Evolutionary conservation across 2,329 filamentous ascomycete genomes (phyloP), one percentile per base, ranked within the genome.

Genomic region (Berkeleyomyces rouxiae): DNA sequence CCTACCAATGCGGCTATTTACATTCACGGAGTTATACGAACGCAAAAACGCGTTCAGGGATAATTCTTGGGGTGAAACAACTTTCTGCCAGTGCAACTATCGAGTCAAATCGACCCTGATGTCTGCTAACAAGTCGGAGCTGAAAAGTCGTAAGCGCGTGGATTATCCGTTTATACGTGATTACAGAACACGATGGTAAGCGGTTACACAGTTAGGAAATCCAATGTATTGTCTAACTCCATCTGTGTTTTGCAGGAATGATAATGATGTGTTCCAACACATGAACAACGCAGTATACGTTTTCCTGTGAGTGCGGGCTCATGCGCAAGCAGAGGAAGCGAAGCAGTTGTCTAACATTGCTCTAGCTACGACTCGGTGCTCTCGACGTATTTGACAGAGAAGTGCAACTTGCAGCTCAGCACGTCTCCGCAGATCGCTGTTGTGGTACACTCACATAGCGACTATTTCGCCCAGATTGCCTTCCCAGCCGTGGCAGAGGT

Each of bases 191-290:
- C 76, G 91, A 82, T 96, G 91, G 90, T 90, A 69, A 70, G 75
- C 23, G 23, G 23, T 23, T 23, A 23, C 23, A 23, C 23, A 23
- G 2, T 23, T 23, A 23, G 23, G 23, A 23, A 23, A 7, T 13
- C 13, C 16, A 39, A 46, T 10, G 23, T 39, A 49, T 37, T 11
- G 46, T 11, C 47, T 62, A 59, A 44, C 13, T 23, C 9, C 53
- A 40, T 57, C n/a, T 16, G 39, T 10, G 4, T 9, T 68, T 37
- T 62, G 31, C 63, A 91, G 89, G 89, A 85, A 83, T 72, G 90
- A 96, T 74, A 95, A 95, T 71, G 90, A 96, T 75, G 93, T 95
- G 88, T 96, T 93, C 73, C 81, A 88, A 65, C 92, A 97, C 71
- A 83, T 95, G 78, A 96, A 96, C 75, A 96, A 95, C 71, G 87